These are phyloP conservation scores for Colletotrichum salicis DNA, from an alignment of 2,329 filamentous ascomycete species.

Conservation along the genomic window DNA sequence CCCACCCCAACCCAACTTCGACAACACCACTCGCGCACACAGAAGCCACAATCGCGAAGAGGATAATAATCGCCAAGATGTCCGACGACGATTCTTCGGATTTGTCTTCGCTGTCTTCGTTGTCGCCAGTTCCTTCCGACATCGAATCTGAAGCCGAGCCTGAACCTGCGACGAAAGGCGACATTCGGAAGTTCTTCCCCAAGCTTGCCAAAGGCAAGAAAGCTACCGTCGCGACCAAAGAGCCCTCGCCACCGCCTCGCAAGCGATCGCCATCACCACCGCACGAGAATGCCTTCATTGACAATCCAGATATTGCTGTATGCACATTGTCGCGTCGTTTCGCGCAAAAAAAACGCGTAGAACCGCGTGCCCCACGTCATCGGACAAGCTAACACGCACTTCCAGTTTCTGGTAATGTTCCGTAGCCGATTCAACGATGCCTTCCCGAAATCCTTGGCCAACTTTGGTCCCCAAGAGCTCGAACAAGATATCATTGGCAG, in stretches of 20 bases:
- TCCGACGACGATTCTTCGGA: conserved; percentile 72
- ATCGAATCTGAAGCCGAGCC: conserved; percentile 64
- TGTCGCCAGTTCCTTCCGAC: conserved; percentile 57
- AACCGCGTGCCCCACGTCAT: conserved; percentile 58
- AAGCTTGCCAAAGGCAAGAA: conserved; percentile 61
- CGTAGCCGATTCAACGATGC: conserved; percentile 90
- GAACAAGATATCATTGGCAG: conserved; percentile 85
- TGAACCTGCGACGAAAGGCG: conserved; percentile 56
- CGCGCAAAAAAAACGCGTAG: conserved; percentile 58
- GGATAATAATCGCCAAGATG: conserved; percentile 53
- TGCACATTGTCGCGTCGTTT: conserved; percentile 62
- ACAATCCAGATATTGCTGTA: conserved; percentile 93
- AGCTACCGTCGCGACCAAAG: conserved; percentile 58
- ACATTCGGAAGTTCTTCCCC: conserved; percentile 76
- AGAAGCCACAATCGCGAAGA: conserved; percentile 9
- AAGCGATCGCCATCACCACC: conserved; percentile 89
- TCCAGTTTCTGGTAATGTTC: conserved; percentile 97
- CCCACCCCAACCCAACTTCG: conserved; percentile 35
- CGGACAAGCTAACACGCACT: conserved; percentile 47
- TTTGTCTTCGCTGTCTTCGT: conserved; percentile 67
- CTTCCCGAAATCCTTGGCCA: conserved; percentile 86
- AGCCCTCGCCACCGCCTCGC: conserved; percentile 72
- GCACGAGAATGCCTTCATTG: conserved; percentile 88
- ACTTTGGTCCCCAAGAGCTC: conserved; percentile 95
- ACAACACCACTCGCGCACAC: conserved; percentile 5